These are phyloP conservation scores for Penicillium digitatum DNA, from an alignment of 2,329 filamentous ascomycete genomes.

Conservation along the genomic window DNA sequence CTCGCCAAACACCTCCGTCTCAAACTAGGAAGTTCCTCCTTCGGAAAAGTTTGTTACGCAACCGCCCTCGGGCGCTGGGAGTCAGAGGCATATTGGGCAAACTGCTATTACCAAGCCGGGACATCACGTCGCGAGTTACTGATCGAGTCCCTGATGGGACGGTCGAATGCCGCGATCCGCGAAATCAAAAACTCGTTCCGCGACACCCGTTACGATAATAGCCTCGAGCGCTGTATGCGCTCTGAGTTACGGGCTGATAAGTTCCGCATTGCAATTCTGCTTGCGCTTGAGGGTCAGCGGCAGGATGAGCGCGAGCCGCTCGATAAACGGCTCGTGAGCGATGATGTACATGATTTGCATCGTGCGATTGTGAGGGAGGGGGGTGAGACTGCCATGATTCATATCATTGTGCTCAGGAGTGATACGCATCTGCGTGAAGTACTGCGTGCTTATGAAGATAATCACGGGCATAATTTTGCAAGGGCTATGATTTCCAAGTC, in stretches of 20 bases:
- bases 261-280: conserved; percentile 81
- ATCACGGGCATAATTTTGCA: conserved; percentile 76
- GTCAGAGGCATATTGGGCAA: conserved; percentile 94
- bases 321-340: conserved; percentile 59
- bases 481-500: conserved; percentile 83
- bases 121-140: conserved; percentile 80
- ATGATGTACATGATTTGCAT: conserved; percentile 70
- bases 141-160: conserved; percentile 88
- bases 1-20: conserved; percentile 51
- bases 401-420: conserved; percentile 74
- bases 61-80: conserved; percentile 88
- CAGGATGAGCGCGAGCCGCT: conserved; percentile 75
- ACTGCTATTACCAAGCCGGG: conserved; percentile 93
- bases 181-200: conserved; percentile 83
- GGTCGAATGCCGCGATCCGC: conserved; percentile 79
- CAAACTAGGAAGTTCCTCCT: conserved; percentile 49
- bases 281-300: conserved; percentile 74
- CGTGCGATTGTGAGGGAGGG: conserved; percentile 67
- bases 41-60: conserved; percentile 89
- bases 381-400: conserved; percentile 82
- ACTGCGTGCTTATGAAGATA: conserved; percentile 68
- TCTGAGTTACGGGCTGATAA: conserved; percentile 93
- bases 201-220: conserved; percentile 87
- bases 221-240: conserved; percentile 78
- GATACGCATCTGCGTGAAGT: conserved; percentile 80